phyloP scores from a whole-genome alignment of 2,329 filamentous ascomycete species.

The Nothophaeocryptopus gaeumannii region DNA sequence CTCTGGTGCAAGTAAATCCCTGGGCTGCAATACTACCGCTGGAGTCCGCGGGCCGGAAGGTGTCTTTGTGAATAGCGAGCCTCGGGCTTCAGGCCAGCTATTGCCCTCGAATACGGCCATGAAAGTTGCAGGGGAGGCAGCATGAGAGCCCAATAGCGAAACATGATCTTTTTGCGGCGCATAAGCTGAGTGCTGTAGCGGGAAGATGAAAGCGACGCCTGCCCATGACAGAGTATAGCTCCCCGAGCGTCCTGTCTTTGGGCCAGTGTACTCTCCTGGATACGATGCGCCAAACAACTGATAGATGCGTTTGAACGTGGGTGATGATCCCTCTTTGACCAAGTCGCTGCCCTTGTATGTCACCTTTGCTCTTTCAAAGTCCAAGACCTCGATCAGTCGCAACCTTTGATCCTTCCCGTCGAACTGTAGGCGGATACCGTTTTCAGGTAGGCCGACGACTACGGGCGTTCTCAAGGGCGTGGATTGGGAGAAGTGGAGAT shows the following conservation, averaged over 20 bases:
- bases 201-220: constrained; percentile 89
- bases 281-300: constrained; percentile 94
- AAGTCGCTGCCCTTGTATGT: constrained; percentile 80
- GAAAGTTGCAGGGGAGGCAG: constrained; percentile 71
- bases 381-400: constrained; percentile 82
- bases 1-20: constrained; percentile 82
- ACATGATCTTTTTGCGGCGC: constrained; percentile 78
- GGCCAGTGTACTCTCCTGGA: constrained; percentile 82
- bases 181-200: constrained; percentile 70
- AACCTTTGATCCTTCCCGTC: constrained; percentile 90
- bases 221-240: constrained; percentile 92
- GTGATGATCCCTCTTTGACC: constrained; percentile 54
- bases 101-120: constrained; percentile 90
- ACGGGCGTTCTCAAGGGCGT: constrained; percentile 74
- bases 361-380: constrained; percentile 82
- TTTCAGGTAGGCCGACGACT: constrained; percentile 71
- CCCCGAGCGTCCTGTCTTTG: constrained; percentile 57
- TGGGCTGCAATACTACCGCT: constrained; percentile 65
- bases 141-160: constrained; percentile 74
- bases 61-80: constrained; percentile 70
- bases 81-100: constrained; percentile 83
- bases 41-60: constrained; percentile 73
- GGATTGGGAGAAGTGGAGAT: constrained; percentile 74
- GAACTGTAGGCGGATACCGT: constrained; percentile 86
- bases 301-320: constrained; percentile 58